Percentiles rank a stretch among this genome's conserved stretches.
These are phyloP conservation scores for Cenococcum geophilum DNA, from an alignment of 495 filamentous ascomycete species.

Conservation along the genomic window DNA sequence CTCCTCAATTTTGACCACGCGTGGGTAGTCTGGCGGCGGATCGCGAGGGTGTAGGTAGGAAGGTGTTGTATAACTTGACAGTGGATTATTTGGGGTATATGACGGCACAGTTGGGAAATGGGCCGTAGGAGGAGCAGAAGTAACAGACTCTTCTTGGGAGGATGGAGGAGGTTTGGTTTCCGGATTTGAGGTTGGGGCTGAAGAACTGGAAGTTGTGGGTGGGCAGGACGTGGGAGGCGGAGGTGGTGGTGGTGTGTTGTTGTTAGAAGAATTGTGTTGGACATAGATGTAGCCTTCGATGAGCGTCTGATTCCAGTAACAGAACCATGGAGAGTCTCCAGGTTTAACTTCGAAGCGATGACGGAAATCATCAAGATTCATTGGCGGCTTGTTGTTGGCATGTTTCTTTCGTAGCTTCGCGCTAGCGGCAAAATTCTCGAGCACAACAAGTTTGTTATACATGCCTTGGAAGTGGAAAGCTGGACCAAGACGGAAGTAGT, in stretches of 20 bases:
- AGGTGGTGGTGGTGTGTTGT: too few species aligned
- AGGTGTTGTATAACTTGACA: neutral
- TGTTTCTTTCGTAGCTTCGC: conserved; percentile 8
- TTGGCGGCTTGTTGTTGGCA: conserved; percentile 4
- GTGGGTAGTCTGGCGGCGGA: conserved; percentile 51
- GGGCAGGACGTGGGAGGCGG: conserved; percentile 13
- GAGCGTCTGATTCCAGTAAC: conserved; percentile 76
- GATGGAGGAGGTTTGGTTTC: conserved; percentile 5
- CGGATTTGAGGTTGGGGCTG: conserved; percentile 9
- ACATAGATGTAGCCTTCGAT: conserved; percentile 80
- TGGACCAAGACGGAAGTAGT: conserved; percentile 57
- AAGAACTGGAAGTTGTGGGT: neutral
- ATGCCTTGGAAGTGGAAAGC: conserved; percentile 64
- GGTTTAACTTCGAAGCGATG: conserved; percentile 42
- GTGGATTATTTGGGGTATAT: neutral
- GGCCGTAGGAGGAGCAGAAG: neutral
- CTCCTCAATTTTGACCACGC: conserved; percentile 74
- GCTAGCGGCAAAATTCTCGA: conserved; percentile 44
- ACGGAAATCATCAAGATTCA: conserved; percentile 15
- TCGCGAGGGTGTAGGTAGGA: conserved; percentile 4
- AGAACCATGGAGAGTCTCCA: conserved; percentile 76
- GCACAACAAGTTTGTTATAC: conserved; percentile 79
- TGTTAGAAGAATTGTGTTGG: conserved; percentile 32
- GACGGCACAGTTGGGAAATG: neutral
- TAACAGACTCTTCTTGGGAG: neutral